Percentiles rank a stretch among this genome's conserved stretches.
Evolutionary conservation across 2,329 filamentous ascomycete species (phyloP).

Genomic region (Polytolypa hystricis): DNA sequence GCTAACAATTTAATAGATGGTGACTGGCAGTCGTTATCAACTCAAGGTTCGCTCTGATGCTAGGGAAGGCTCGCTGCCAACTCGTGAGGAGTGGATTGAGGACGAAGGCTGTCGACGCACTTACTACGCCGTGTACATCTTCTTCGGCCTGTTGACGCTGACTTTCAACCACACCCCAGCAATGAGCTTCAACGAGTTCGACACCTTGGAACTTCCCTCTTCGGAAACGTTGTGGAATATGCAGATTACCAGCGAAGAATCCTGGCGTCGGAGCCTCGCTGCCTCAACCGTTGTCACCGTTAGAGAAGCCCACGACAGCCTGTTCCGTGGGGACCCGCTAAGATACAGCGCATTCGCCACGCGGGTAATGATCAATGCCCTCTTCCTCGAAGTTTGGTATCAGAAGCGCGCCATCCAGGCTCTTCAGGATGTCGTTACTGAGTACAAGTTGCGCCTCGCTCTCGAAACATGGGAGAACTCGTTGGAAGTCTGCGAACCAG

Average conservation of each 20-base stretch:
- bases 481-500: slow-evolving; percentile 82
- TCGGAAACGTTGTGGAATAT: slow-evolving; percentile 93
- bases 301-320: slow-evolving; percentile 83
- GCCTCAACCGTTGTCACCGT: slow-evolving; percentile 69
- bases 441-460: slow-evolving; percentile 92
- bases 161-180: slow-evolving; percentile 97
- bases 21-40: slow-evolving; percentile 92
- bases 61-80: slow-evolving; percentile 63
- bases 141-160: slow-evolving; percentile 88
- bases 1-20: slow-evolving; percentile 51
- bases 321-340: slow-evolving; percentile 85
- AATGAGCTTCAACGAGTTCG: slow-evolving; percentile 97
- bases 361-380: slow-evolving; percentile 95
- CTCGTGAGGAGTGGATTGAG: slow-evolving; percentile 84
- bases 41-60: slow-evolving; percentile 86
- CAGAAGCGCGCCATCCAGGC: slow-evolving; percentile 98
- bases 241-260: slow-evolving; percentile 61
- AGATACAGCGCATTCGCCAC: slow-evolving; percentile 95
- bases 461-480: slow-evolving; percentile 99
- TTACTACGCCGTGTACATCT: slow-evolving; percentile 98
- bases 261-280: slow-evolving; percentile 72
- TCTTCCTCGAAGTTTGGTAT: slow-evolving; percentile 98
- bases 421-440: slow-evolving; percentile 90
- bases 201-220: slow-evolving; percentile 81
- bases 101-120: slow-evolving; percentile 94